These are phyloP conservation scores for Monosporascus cannonballus DNA, from an alignment of 2,329 filamentous ascomycete species.

Conservation along the genomic window DNA sequence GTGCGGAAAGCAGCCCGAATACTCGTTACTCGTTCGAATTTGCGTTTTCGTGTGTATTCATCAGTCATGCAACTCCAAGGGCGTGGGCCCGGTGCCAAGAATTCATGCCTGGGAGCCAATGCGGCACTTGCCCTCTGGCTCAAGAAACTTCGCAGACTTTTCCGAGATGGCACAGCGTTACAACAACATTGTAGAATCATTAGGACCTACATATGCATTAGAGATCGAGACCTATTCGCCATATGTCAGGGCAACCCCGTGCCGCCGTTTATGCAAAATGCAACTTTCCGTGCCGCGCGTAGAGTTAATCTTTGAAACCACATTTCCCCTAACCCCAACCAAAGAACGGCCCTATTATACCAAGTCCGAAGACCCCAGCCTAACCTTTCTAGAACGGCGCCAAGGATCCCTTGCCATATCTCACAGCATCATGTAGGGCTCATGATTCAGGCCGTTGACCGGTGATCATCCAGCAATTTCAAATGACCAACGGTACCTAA, in stretches of 20 bases:
- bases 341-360: neutral
- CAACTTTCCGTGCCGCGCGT: neutral
- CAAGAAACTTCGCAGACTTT: constrained; percentile 19
- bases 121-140: constrained; percentile 4
- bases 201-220: constrained; percentile 12
- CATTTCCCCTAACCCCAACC: neutral
- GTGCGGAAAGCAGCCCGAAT: too few species aligned
- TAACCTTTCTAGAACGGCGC: neutral
- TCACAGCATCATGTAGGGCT: neutral
- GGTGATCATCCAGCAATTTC: neutral
- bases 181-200: neutral
- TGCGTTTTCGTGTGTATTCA: constrained; percentile 1
- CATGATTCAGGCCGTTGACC: neutral
- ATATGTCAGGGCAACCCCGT: constrained; percentile 5
- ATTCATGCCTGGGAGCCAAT: constrained; percentile 9
- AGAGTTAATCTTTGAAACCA: neutral
- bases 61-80: neutral
- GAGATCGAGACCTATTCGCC: constrained; percentile 14
- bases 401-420: constrained; percentile 4
- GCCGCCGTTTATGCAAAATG: constrained; percentile 8
- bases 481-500: neutral
- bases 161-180: constrained; percentile 6
- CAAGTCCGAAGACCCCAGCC: neutral
- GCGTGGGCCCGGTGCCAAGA: constrained; percentile 10
- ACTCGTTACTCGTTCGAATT: constrained; percentile 10